Conservation (phyloP, 2,329 filamentous ascomycete species). For the Ophiostoma sp. region DNA sequence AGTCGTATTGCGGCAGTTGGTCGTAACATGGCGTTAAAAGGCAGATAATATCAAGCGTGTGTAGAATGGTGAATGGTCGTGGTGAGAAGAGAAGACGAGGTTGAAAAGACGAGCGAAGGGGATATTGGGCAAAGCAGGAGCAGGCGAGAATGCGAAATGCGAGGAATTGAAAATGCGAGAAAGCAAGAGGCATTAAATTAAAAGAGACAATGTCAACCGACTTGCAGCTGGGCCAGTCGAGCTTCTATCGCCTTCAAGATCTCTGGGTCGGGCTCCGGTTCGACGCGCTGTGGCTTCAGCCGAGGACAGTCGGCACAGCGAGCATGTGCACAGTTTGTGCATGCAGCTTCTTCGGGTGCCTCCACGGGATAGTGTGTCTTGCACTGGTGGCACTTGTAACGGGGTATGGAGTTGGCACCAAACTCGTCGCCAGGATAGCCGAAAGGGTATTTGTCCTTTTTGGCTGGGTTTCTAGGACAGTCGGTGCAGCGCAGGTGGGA, state of each 20-base stretch:
- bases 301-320: constrained; percentile 57
- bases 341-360: constrained; percentile 49
- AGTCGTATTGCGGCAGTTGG: constrained; percentile 1
- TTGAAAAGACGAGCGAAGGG: background rate
- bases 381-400: constrained; percentile 60
- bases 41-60: background rate
- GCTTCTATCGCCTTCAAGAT: constrained; percentile 53
- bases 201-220: constrained; percentile 26
- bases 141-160: background rate
- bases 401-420: constrained; percentile 46
- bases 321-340: constrained; percentile 55
- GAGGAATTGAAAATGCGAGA: background rate
- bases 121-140: background rate
- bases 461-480: constrained; percentile 71
- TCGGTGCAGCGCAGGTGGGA: constrained; percentile 70
- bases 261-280: constrained; percentile 57
- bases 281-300: constrained; percentile 54
- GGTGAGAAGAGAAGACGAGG: background rate
- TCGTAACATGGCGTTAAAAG: background rate
- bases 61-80: background rate
- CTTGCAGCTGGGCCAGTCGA: constrained; percentile 45
- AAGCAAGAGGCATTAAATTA: background rate
- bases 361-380: constrained; percentile 50
- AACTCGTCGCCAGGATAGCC: constrained; percentile 65
- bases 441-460: constrained; percentile 63